Base-by-base conservation (phyloP, 2,329 filamentous ascomycete genomes). In the Hypoxylon sp. region DNA sequence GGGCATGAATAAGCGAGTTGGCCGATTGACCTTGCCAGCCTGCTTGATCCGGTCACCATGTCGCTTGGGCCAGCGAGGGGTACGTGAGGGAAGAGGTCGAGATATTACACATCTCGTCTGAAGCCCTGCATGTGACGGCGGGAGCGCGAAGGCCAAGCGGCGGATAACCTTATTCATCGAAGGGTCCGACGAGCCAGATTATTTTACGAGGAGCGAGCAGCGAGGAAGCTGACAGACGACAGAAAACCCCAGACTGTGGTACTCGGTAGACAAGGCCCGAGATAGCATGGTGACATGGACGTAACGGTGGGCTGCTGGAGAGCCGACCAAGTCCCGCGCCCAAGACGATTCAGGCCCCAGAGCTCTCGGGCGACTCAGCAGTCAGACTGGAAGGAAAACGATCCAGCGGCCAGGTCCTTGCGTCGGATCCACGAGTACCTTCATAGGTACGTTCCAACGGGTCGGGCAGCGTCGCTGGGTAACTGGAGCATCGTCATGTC, bases 231-330 rank as follows among this genome's bases (percentile, higher is more conserved):
- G 49, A 57, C 49, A 63, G 43, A 29, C 58, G 58, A 63, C 50
- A 58, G 26, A 40, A 48, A 43, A 63, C 54, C 58, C 60, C 60
- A 60, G 54, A 61, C 48, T 61, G 58, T 54, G 61, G 52, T 53
- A 64, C 58, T 57, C 61, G 61, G 61, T 60, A 62, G 58, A 58
- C 58, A 54, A 59, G 51, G 58, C 51, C 61, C 61, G 61, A 64
- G 58, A 64, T 62, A 64, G 61, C 58, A 61, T 59, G 58, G 61
- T 64, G 35, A 51, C 58, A 64, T 64, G 55, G 37, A 62, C 29
- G 61, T 37, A 64, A 64, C 61, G 40, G 58, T 58, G 55, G 58
- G 54, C 46, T 58, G 35, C 40, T 55, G 35, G 37, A 55, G 53
- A 63, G 58, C 50, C 51, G 50, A 56, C 55, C 40, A 55, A 64